Percentiles rank a stretch among this genome's conserved stretches.
phyloP scores from a whole-genome alignment of 139 green algal genomes.

The Haematococcus lacustris region DNA sequence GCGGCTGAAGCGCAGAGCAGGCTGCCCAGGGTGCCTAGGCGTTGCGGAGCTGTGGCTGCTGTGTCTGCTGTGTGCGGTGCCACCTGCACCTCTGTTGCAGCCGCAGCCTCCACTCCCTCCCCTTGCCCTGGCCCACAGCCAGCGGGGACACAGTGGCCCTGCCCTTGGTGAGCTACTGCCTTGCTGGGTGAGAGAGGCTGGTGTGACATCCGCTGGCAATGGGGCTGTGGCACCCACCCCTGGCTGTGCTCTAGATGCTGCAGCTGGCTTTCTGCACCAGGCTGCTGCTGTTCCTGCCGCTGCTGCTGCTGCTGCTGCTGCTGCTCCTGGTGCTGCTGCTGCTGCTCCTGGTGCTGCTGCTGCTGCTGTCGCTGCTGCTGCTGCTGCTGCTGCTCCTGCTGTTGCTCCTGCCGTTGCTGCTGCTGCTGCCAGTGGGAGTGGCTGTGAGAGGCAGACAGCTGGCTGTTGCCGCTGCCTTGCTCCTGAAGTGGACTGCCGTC shows the following conservation, averaged over 20 bases:
- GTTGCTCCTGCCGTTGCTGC: neutral
- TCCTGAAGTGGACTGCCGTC: too few species aligned
- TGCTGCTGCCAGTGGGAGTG: neutral
- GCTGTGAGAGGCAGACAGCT: too few species aligned
- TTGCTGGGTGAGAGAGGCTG: too few species aligned
- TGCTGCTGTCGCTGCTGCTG: neutral
- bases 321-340: conserved; percentile 4
- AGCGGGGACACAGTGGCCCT: too few species aligned
- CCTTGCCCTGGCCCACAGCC: too few species aligned
- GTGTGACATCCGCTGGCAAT: too few species aligned
- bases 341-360: neutral
- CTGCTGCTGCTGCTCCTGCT: conserved; percentile 1
- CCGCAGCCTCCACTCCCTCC: too few species aligned
- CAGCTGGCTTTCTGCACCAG: neutral
- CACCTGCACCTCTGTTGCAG: neutral
- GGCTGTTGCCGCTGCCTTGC: too few species aligned
- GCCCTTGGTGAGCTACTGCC: too few species aligned
- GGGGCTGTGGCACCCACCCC: too few species aligned
- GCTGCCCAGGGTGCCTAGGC: conserved; percentile 31
- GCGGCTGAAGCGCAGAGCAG: conserved; percentile 69
- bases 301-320: conserved; percentile 8
- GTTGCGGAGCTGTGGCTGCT: too few species aligned
- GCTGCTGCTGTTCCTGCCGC: neutral
- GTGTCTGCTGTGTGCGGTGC: neutral
- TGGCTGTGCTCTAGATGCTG: too few species aligned